A percentile compares a stretch with the other conserved stretches of the same genome.
Conservation (phyloP, 805 yeast species). For the Candida quercuum region DNA sequence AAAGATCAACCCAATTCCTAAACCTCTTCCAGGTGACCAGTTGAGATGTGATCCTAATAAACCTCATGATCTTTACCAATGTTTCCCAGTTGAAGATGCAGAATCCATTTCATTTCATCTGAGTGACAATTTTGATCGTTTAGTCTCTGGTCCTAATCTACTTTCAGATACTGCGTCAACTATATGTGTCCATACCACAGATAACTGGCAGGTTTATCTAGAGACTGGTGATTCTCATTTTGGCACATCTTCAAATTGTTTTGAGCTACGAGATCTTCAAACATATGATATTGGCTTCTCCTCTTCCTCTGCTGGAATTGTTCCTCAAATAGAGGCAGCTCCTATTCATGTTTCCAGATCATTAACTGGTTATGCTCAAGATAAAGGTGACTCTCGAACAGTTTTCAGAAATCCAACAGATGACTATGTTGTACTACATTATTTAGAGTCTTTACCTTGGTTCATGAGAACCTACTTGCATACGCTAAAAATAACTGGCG, state of each 20-base stretch:
- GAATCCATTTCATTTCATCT: conserved; percentile 45
- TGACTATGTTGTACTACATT: conserved; percentile 44
- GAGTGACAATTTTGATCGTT: conserved; percentile 63
- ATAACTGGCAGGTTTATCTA: conserved; percentile 42
- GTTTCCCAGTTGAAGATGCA: conserved; percentile 70
- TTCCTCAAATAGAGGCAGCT: conserved; percentile 38
- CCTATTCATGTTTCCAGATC: conserved; percentile 79
- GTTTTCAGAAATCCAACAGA: conserved; percentile 65
- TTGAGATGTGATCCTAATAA: conserved; percentile 69
- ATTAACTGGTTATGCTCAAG: conserved; percentile 87
- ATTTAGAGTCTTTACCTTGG: conserved; percentile 90
- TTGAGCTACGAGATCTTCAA: conserved; percentile 24
- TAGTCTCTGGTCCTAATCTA: conserved; percentile 59
- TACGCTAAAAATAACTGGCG: conserved; percentile 39
- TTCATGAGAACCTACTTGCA: conserved; percentile 79
- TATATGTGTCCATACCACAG: conserved; percentile 39
- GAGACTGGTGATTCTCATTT: conserved; percentile 23
- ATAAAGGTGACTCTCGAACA: conserved; percentile 81
- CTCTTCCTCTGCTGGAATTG: conserved; percentile 41
- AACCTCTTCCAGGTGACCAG: conserved; percentile 65
- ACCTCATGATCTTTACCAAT: conserved; percentile 54
- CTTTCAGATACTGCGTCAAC: conserved; percentile 39
- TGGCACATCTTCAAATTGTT: conserved; percentile 32
- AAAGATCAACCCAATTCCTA: conserved; percentile 65
- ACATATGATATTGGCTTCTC: conserved; percentile 26